Evolutionary conservation across 257 asterid species (phyloP).

Genomic region (Nicotiana tomentosiformis): DNA sequence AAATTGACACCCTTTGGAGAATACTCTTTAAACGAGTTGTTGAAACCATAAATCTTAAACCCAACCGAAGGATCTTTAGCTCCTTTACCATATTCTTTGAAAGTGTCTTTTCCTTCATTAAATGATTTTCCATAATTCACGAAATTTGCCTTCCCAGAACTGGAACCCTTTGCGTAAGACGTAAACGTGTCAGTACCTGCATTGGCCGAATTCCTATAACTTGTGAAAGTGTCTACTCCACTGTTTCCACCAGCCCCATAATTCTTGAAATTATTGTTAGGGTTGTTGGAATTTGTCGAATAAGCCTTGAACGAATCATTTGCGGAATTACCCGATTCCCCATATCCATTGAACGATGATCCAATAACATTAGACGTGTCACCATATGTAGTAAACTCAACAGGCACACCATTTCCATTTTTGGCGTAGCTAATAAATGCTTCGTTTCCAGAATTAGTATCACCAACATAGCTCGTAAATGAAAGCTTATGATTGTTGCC

Average conservation of each 20-base stretch:
- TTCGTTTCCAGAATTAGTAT: slow-evolving; percentile 68
- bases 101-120: slow-evolving; percentile 57
- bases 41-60: slow-evolving; percentile 63
- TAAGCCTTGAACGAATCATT: slow-evolving; percentile 77
- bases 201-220: slow-evolving; percentile 63
- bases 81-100: slow-evolving; percentile 69
- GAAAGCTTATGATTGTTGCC: slow-evolving; percentile 52
- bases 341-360: slow-evolving; percentile 55
- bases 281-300: slow-evolving; percentile 56
- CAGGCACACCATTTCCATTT: slow-evolving; percentile 54
- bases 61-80: slow-evolving; percentile 37
- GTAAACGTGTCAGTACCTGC: slow-evolving; percentile 62
- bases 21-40: slow-evolving; percentile 61
- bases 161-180: slow-evolving; percentile 54
- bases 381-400: slow-evolving; percentile 56
- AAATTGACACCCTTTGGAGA: slow-evolving; percentile 66
- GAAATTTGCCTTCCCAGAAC: slow-evolving; percentile 41
- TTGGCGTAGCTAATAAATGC: slow-evolving; percentile 50
- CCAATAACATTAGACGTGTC: slow-evolving; percentile 63
- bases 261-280: slow-evolving; percentile 53
- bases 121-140: slow-evolving; percentile 67
- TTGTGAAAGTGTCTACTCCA: slow-evolving; percentile 42
- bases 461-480: slow-evolving; percentile 55
- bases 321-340: slow-evolving; percentile 51
- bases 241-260: slow-evolving; percentile 60